phyloP scores from a whole-genome alignment of 2,329 filamentous ascomycete genomes.

The Aspergillus sp. region DNA sequence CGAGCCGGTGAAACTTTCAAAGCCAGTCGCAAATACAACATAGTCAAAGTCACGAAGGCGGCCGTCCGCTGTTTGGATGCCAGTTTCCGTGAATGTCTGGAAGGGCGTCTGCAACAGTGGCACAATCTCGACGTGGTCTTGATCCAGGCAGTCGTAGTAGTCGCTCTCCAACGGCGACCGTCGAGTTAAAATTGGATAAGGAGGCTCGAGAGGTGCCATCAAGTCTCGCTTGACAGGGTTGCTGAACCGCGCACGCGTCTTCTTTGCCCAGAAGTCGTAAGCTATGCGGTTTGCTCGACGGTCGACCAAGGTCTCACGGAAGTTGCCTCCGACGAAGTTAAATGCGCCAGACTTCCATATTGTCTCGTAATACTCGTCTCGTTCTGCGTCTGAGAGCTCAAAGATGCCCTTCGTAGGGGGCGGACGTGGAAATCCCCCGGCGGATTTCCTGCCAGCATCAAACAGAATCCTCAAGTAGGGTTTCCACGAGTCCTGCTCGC shows the following conservation, averaged over 20 bases:
- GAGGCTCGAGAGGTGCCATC: constrained; percentile 54
- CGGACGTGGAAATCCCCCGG: constrained; percentile 54
- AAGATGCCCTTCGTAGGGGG: constrained; percentile 52
- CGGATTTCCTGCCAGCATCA: constrained; percentile 52
- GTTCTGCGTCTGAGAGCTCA: constrained; percentile 48
- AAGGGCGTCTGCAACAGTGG: constrained; percentile 44
- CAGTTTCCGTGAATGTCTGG: constrained; percentile 36
- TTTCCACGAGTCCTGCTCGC: constrained; percentile 28
- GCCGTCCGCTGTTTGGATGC: constrained; percentile 43
- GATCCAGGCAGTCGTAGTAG: constrained; percentile 53
- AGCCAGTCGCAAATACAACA: constrained; percentile 44
- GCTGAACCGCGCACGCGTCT: constrained; percentile 51
- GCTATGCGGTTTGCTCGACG: constrained; percentile 52
- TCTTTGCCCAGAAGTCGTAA: constrained; percentile 58
- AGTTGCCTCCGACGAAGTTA: constrained; percentile 50
- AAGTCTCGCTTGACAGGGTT: constrained; percentile 53
- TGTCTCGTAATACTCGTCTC: constrained; percentile 50
- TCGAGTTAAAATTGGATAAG: constrained; percentile 57
- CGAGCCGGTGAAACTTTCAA: constrained; percentile 40
- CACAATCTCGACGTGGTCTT: constrained; percentile 49
- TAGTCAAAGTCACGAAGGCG: constrained; percentile 37
- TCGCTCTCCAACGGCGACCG: constrained; percentile 49
- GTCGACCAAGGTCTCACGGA: constrained; percentile 51
- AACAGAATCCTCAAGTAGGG: constrained; percentile 51
- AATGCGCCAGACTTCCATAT: constrained; percentile 57